Evolutionary conservation across 1,139 yeast species (phyloP).

Genomic region (Kurtzmaniella quercitrusa): DNA sequence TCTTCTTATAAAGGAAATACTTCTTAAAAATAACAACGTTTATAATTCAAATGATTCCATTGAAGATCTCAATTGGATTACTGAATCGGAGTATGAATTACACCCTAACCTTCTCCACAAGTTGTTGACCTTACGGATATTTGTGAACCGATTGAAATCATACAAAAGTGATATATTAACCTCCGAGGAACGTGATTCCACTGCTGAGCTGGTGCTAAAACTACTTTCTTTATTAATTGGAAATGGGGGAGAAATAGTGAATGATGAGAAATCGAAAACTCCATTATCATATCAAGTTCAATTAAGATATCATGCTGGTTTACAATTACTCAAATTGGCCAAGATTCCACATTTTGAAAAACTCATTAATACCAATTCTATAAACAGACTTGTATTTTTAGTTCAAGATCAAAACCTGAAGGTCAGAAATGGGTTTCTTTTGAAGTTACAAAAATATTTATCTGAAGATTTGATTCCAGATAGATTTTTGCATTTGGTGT

Average conservation of each 20-base stretch:
- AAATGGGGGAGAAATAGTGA: constrained; percentile 78
- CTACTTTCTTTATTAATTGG: constrained; percentile 63
- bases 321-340: constrained; percentile 61
- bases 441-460: constrained; percentile 49
- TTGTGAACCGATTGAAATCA: constrained; percentile 61
- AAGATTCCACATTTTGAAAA: constrained; percentile 49
- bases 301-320: constrained; percentile 67
- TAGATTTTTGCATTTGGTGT: constrained; percentile 61
- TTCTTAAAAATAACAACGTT: constrained; percentile 44
- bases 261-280: constrained; percentile 45
- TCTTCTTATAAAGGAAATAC: constrained; percentile 55
- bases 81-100: constrained; percentile 31
- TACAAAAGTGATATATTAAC: constrained; percentile 11
- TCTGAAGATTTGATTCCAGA: constrained; percentile 55
- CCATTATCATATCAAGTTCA: constrained; percentile 59
- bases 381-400: constrained; percentile 53
- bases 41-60: constrained; percentile 22
- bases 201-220: constrained; percentile 63
- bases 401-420: constrained; percentile 62
- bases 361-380: constrained; percentile 47
- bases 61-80: constrained; percentile 56
- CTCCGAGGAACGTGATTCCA: constrained; percentile 17
- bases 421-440: constrained; percentile 54
- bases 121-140: constrained; percentile 51
- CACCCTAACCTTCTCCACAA: constrained; percentile 39